Evolutionary conservation across 163 green algal genomes (phyloP).

Genomic region (Scenedesmus sp.): DNA sequence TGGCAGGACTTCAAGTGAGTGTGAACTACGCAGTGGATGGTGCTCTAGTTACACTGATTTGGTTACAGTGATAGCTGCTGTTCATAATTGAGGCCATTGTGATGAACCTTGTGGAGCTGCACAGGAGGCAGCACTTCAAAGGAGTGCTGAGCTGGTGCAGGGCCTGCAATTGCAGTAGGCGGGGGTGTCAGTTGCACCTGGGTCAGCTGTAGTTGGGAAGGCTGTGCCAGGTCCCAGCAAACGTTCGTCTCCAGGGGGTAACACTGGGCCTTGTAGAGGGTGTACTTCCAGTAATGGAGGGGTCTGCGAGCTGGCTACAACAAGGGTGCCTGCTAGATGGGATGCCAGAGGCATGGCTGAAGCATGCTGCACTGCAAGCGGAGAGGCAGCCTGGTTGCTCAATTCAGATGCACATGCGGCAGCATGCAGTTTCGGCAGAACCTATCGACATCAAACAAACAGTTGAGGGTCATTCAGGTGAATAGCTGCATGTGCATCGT

Average conservation of each 20-base stretch:
- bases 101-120: no score
- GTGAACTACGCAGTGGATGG: no score
- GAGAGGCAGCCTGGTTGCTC: background rate
- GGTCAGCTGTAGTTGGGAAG: background rate
- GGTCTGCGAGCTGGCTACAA: background rate
- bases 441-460: no score
- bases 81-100: no score
- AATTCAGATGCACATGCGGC: no score
- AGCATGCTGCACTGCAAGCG: no score
- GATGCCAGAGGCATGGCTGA: background rate
- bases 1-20: constrained; percentile 75
- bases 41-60: no score
- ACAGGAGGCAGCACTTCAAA: background rate
- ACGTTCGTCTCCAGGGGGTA: background rate
- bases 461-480: no score
- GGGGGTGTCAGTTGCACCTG: background rate
- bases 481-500: no score
- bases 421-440: no score
- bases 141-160: background rate
- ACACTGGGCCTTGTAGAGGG: background rate
- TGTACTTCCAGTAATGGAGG: background rate
- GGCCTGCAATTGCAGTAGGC: background rate
- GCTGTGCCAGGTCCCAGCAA: background rate
- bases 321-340: background rate
- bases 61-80: no score